Evolutionary conservation across 2,329 filamentous ascomycete species (phyloP), one percentile per base, ranked within the genome.

Genomic region (Exophiala sideris): DNA sequence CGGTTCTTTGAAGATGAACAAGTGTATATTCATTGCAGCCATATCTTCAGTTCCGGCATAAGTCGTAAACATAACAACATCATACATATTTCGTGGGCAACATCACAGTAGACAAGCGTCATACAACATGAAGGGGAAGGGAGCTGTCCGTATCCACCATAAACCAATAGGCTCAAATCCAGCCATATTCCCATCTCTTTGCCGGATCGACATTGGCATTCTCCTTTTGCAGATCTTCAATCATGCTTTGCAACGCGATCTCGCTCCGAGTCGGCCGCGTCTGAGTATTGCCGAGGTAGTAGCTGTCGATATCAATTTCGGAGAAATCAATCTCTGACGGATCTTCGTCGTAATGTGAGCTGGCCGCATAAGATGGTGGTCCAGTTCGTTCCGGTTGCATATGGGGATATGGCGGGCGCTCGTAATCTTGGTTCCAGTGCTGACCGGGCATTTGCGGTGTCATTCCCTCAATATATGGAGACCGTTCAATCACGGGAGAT

Each of bases 261-360:
- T 56, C 54, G 3, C 49, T 50, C 12, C 44, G 45, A 14, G 21
- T 48, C 21, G 49, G 44, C 11, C 45, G 39, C 39, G 44, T 36
- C 14, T 41, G 48, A 14, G 39, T 33, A 38, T 36, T 38, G n/a
- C 45, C 40, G 29, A 50, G 20, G 33, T 56, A 56, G 24, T 56
- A 56, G 45, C 54, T 56, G 45, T 52, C 54, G 34, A 56, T 52
- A 45, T 56, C 54, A 45, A 56, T 39, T 7, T 51, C 50, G 32
- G 54, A 52, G 10, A 14, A n/a, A 36, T 56, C 54, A 21, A 56
- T 35, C 11, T 51, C 50, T 10, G 54, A 52, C 5, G 21, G 29
- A 20, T 56, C 54, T 8, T 47, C 49, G 34, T 56, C 49, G 40
- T 56, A 49, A 21, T 48, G 34, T 12, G 53, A 51, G 24, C 50